These are phyloP conservation scores for Grosmannia huntii DNA, from an alignment of 2,329 filamentous ascomycete genomes.

Conservation along the genomic window DNA sequence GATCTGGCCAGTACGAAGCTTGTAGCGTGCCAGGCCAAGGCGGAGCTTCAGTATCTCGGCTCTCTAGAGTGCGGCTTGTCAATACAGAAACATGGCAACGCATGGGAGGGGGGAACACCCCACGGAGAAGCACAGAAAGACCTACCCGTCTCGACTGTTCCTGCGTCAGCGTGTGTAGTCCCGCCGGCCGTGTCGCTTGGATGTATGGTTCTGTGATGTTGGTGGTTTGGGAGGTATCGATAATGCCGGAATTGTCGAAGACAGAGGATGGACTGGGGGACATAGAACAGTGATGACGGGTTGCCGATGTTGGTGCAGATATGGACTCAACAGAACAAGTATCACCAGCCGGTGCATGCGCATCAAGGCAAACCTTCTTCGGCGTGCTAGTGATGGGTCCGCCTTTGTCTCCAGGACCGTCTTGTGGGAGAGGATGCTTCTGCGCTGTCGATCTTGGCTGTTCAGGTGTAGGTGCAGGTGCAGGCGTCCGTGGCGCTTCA, in stretches of 20 bases:
- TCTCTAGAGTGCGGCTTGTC: constrained; percentile 28
- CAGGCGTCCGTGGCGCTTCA: not conserved
- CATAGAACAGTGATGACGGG: not conserved
- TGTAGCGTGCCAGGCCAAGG: constrained; percentile 62
- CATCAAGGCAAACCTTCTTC: not conserved
- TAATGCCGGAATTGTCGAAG: constrained; percentile 34
- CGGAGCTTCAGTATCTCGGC: constrained; percentile 54
- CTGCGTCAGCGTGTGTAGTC: constrained; percentile 22
- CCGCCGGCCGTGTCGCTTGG: constrained; percentile 10
- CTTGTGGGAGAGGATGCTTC: constrained; percentile 2
- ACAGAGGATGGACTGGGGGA: constrained; percentile 31
- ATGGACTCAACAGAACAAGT: no score
- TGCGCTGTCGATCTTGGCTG: not conserved
- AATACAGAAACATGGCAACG: no score
- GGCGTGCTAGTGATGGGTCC: not conserved
- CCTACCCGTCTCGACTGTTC: constrained; percentile 40
- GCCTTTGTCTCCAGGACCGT: not conserved
- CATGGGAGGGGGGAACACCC: not conserved
- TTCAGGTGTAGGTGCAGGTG: not conserved
- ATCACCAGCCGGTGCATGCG: no score
- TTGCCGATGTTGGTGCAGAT: not conserved
- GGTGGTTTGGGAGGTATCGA: constrained; percentile 33
- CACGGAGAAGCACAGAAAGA: not conserved
- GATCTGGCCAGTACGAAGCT: constrained; percentile 60
- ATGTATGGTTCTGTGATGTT: constrained; percentile 35